phyloP scores from a whole-genome alignment of 1,139 yeast genomes.

The Candida freyschussii region DNA sequence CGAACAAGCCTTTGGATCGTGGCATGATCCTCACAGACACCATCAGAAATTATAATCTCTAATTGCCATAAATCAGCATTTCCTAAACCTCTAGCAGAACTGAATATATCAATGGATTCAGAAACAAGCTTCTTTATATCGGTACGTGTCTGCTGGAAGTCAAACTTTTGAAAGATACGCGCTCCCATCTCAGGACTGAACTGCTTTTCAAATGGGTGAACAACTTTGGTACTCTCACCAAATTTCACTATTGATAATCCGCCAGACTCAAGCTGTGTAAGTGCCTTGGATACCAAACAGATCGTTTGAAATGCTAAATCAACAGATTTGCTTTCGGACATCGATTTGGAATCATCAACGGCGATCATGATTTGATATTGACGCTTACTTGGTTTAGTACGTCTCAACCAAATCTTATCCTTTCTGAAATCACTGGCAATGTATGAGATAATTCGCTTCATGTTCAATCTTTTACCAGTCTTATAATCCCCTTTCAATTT shows the following conservation, averaged over 20 bases:
- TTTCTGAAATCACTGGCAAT: slow-evolving; percentile 97
- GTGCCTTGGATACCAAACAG: slow-evolving; percentile 89
- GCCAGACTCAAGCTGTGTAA: slow-evolving; percentile 92
- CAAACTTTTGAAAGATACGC: slow-evolving; percentile 80
- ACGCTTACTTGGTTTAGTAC: slow-evolving; percentile 96
- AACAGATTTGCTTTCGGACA: slow-evolving; percentile 90
- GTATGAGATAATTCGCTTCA: slow-evolving; percentile 96
- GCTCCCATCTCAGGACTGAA: slow-evolving; percentile 84
- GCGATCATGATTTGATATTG: slow-evolving; percentile 98
- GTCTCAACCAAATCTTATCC: slow-evolving; percentile 96
- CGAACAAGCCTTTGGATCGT: slow-evolving; percentile 79
- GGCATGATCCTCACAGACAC: slow-evolving; percentile 93
- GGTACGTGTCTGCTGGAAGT: slow-evolving; percentile 84
- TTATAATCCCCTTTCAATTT: slow-evolving; percentile 93
- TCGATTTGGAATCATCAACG: slow-evolving; percentile 94
- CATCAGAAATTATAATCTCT: slow-evolving; percentile 89
- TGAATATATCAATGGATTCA: slow-evolving; percentile 70
- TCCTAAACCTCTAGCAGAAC: slow-evolving; percentile 50
- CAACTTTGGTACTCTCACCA: slow-evolving; percentile 79
- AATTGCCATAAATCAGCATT: slow-evolving; percentile 84
- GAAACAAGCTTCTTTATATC: slow-evolving; percentile 72
- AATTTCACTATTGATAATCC: slow-evolving; percentile 87
- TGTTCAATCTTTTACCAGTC: slow-evolving; percentile 93
- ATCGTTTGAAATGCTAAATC: slow-evolving; percentile 92
- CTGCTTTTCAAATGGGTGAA: slow-evolving; percentile 86